A percentile compares a stretch with the other conserved stretches of the same genome.
Evolutionary conservation across 2,329 filamentous ascomycete genomes (phyloP).

Genomic region (Botrytis galanthina): DNA sequence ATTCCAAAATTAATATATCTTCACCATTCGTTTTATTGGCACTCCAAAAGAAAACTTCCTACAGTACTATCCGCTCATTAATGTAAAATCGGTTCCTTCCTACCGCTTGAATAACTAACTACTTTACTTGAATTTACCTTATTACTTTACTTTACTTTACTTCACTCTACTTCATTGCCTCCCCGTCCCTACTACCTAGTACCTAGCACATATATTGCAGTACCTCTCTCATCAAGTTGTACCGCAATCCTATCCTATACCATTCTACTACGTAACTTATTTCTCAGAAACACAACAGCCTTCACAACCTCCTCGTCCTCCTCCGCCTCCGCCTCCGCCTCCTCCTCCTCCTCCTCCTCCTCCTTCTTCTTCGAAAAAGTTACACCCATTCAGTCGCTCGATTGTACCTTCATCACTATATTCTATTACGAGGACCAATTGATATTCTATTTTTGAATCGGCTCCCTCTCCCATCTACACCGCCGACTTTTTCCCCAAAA

Average conservation of each 20-base stretch:
- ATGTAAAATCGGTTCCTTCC: not conserved
- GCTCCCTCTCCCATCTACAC: not conserved
- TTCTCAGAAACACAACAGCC: not conserved
- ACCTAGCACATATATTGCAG: not conserved
- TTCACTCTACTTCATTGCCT: not conserved
- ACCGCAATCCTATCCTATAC: not conserved
- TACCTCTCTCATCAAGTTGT: not conserved
- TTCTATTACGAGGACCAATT: not conserved
- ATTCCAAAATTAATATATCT: slow-evolving; percentile 3
- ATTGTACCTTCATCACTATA: not conserved
- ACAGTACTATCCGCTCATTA: not conserved
- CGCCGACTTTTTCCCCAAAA: not conserved
- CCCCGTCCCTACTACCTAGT: not conserved
- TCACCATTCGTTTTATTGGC: not conserved
- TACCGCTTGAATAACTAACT: not conserved
- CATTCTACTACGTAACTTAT: slow-evolving; percentile 8
- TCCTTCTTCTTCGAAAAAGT: not conserved
- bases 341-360: not conserved
- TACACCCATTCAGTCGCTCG: slow-evolving; percentile 2
- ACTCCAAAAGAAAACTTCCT: not conserved
- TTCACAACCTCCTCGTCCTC: not conserved
- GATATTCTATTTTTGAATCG: not conserved
- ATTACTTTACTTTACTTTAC: not conserved
- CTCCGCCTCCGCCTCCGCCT: not conserved
- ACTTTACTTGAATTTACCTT: no score